A percentile compares a stretch with the other conserved stretches of the same genome.
Evolutionary conservation across 1,284 basidiomycete genomes (phyloP).

Genomic region (Exobasidium rhododendri): DNA sequence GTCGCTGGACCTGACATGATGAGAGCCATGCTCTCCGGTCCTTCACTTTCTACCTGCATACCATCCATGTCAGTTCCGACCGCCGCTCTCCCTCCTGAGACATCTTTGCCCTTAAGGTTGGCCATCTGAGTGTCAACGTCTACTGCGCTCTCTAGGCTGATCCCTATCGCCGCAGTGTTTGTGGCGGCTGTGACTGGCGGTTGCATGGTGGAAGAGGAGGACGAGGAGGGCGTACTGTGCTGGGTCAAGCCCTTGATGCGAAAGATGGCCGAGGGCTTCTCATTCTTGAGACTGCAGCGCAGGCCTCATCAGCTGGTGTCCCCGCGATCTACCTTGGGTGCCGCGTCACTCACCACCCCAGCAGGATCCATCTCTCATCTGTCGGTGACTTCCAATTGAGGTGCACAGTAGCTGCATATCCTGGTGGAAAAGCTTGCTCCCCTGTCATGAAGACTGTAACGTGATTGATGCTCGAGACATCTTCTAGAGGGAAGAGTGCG

Average conservation of each 20-base stretch:
- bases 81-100: neutral
- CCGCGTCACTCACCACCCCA: slow-evolving; percentile 37
- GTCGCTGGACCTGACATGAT: neutral
- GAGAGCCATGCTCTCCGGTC: slow-evolving; percentile 5
- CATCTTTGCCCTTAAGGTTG: slow-evolving; percentile 7
- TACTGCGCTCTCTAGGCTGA: slow-evolving; percentile 43
- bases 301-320: neutral
- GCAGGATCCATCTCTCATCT: slow-evolving; percentile 36
- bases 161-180: slow-evolving; percentile 40
- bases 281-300: slow-evolving; percentile 32
- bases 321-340: neutral
- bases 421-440: slow-evolving; percentile 44
- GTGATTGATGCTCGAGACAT: slow-evolving; percentile 39
- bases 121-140: slow-evolving; percentile 42
- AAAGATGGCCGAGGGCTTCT: slow-evolving; percentile 53
- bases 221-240: neutral
- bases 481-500: slow-evolving; percentile 44
- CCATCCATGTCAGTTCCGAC: slow-evolving; percentile 6
- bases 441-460: slow-evolving; percentile 53
- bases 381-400: slow-evolving; percentile 33
- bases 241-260: slow-evolving; percentile 18
- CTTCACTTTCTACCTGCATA: neutral
- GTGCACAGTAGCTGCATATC: slow-evolving; percentile 49
- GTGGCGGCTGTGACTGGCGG: slow-evolving; percentile 9
- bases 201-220: neutral